These are phyloP conservation scores for Vitis hybrid DNA, from an alignment of 177 flowering plant species.

Conservation along the genomic window DNA sequence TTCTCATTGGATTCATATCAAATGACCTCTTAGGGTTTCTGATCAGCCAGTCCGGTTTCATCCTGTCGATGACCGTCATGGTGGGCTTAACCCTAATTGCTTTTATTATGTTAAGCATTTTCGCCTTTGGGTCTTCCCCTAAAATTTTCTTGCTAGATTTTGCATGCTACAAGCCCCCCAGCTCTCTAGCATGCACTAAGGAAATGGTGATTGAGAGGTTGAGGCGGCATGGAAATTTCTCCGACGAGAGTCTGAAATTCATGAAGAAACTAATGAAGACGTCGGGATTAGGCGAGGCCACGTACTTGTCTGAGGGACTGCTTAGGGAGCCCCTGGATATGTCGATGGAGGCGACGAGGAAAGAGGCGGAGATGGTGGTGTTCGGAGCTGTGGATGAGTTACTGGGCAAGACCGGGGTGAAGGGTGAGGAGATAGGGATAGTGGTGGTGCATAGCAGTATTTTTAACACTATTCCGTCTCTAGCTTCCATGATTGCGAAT, in stretches of 20 bases:
- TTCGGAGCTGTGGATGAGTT: slow-evolving; percentile 47
- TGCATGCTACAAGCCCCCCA: slow-evolving; percentile 4
- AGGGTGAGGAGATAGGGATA: slow-evolving; percentile 38
- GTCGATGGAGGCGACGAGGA: slow-evolving; percentile 37
- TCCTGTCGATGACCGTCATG: no score
- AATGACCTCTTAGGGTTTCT: no score
- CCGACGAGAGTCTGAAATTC: slow-evolving; percentile 18
- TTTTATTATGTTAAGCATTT: no score
- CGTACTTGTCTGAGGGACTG: slow-evolving; percentile 40
- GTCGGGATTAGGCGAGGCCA: slow-evolving; percentile 34
- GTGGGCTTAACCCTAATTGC: no score
- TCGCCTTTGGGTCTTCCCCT: no score
- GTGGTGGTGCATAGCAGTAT: slow-evolving; percentile 44
- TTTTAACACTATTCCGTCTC: slow-evolving; percentile 39
- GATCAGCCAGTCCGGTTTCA: no score
- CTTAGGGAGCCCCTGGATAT: slow-evolving; percentile 29
- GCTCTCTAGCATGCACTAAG: not conserved
- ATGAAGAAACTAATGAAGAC: slow-evolving; percentile 32
- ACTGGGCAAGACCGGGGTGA: slow-evolving; percentile 32
- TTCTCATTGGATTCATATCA: no score
- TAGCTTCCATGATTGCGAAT: slow-evolving; percentile 45
- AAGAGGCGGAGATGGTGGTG: slow-evolving; percentile 43
- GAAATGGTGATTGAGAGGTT: slow-evolving; percentile 3
- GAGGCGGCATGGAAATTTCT: not conserved
- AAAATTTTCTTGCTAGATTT: not conserved